Evolutionary conservation across 2,329 filamentous ascomycete species (phyloP).

Genomic region (Fusarium sp.): DNA sequence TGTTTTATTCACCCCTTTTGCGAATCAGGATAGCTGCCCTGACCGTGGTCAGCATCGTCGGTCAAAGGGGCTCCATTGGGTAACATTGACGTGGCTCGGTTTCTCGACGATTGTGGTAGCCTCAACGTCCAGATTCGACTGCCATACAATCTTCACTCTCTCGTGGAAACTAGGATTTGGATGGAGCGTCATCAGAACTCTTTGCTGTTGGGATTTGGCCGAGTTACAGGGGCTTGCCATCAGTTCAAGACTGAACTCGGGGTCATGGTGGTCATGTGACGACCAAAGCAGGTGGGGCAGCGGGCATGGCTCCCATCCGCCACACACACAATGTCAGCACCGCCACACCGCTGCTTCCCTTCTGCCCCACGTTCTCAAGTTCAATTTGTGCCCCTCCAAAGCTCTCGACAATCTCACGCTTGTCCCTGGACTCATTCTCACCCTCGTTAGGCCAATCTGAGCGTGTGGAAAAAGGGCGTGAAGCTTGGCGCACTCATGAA

Average conservation of each 20-base stretch:
- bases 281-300: slow-evolving; percentile 10
- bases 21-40: not conserved
- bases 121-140: not conserved
- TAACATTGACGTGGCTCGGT: not conserved
- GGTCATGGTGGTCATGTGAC: not conserved
- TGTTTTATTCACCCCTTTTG: not conserved
- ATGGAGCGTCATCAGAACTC: not conserved
- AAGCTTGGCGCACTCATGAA: slow-evolving; percentile 45
- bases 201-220: not conserved
- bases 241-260: not conserved
- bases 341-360: slow-evolving; percentile 5
- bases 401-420: slow-evolving; percentile 28
- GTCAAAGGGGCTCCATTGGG: not conserved
- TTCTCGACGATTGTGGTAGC: not conserved
- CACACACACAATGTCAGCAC: slow-evolving; percentile 12
- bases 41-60: not conserved
- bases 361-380: slow-evolving; percentile 26
- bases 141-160: not conserved
- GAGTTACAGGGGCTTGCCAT: not conserved
- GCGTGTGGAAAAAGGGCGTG: slow-evolving; percentile 12
- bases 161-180: not conserved
- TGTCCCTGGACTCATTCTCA: slow-evolving; percentile 13
- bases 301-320: slow-evolving; percentile 22
- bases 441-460: slow-evolving; percentile 20
- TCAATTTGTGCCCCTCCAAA: slow-evolving; percentile 40